Evolutionary conservation across 805 yeast genomes (phyloP), one percentile per base, ranked within the genome.

Genomic region (Helenozyma baotianmanensis): DNA sequence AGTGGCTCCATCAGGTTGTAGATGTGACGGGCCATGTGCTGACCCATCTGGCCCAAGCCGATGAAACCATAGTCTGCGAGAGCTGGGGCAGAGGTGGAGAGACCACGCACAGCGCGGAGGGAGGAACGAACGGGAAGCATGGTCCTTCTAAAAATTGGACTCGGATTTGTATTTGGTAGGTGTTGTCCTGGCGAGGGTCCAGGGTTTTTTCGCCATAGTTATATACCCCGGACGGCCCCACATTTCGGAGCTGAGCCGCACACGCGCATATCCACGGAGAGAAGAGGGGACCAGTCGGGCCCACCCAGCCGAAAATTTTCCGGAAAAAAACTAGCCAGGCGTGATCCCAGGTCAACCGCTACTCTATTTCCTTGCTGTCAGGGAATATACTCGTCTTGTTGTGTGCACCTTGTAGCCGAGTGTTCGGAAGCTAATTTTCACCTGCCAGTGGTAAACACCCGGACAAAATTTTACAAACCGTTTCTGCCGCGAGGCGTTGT

Each of bases 1-100:
- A 41, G 33, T 1, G 63, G 51, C 23, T 53, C 55, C 36, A 68
- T 48, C 34, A 64, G 56, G 35, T 58, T 56, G 45, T 65, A 60
- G 19, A 74, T 56, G 43, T 73, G 75, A 36, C 61, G 53, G 13
- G 78, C 78, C 79, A 73, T 73, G 43, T 69, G 70, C 32, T 64
- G 70, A 32, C 79, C 76, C 79, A 73, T 73, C 35, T 69, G 71
- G 19, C 79, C 79, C 19, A 74, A 57, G n/a, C 79, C 79, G 25
- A 73, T 65, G 54, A 73, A 73, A 18, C 78, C 79, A 43, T 67
- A 72, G 27, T 39, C 45, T 25, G 54, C 44, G 8, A 7, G 11
- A 10, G 18, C 14, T 3, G 30, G 30, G n/a, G 32, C 13, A n/a
- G 32, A 17, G 11, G 21, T 6, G 9, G 42, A 38, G 17, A 45